Conservation (phyloP, 495 filamentous ascomycete genomes). For the Hypomontagnella monticulosa region DNA sequence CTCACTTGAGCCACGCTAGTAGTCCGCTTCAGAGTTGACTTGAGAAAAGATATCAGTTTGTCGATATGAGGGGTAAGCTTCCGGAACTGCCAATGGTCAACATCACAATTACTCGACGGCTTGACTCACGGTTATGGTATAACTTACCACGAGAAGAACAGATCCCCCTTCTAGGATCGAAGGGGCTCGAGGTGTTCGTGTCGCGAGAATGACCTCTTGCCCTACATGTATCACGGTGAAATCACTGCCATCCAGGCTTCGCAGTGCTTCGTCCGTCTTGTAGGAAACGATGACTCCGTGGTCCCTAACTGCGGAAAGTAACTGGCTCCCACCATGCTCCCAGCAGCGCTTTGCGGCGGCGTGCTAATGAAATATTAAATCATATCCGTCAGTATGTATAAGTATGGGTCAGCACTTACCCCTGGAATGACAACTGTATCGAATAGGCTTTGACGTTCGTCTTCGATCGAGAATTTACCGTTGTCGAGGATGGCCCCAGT, state of each 20-base stretch:
- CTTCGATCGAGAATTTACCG: neutral
- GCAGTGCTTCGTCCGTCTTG: constrained; percentile 18
- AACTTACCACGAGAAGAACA: constrained; percentile 28
- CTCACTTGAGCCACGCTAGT: constrained; percentile 1
- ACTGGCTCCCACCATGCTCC: neutral
- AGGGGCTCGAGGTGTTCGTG: neutral
- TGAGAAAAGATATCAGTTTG: neutral
- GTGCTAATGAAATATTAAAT: constrained; percentile 9
- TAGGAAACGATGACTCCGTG: constrained; percentile 23
- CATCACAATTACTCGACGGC: neutral
- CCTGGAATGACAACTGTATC: constrained; percentile 29
- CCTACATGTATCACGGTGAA: constrained; percentile 6
- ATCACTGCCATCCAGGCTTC: neutral
- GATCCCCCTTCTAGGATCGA: neutral
- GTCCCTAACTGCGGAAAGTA: constrained; percentile 4
- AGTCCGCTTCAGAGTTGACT: constrained; percentile 2
- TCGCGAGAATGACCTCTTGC: constrained; percentile 13
- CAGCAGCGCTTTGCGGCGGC: constrained; percentile 2
- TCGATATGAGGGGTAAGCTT: neutral
- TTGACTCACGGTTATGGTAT: neutral
- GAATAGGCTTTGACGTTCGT: neutral
- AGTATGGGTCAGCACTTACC: neutral
- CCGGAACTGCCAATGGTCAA: neutral
- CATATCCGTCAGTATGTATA: neutral
- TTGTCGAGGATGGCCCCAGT: constrained; percentile 2